Evolutionary conservation across 2,329 filamentous ascomycete genomes (phyloP), one percentile per base, ranked within the genome.

Genomic region (Pseudogymnoascus destructans): DNA sequence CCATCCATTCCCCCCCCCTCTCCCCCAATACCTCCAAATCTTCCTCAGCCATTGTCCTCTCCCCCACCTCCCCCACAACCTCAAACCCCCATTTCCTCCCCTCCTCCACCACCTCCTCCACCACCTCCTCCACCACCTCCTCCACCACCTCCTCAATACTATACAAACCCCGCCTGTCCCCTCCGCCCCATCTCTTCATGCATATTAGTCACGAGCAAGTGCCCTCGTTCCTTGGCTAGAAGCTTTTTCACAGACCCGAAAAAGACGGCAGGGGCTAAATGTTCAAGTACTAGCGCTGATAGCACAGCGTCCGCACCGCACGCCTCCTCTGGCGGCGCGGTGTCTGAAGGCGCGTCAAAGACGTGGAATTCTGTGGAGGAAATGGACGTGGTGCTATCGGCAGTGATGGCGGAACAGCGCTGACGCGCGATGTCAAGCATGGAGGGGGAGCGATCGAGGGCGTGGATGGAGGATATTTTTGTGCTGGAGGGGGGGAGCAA

Each of bases 161-260:
- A 79, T 10, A 80, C 72, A 64, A 86, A 86, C 0, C 83, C 82
- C 0, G 82, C 82, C 65, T 82, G 80, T 23, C 76, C 78, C 13
- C 75, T 72, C 11, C 62, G 61, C 1, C 81, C 82, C 81, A 86
- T 85, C 2, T 84, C 78, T 1, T 74, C 69, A 66, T 86, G 83
- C 83, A 86, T 86, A 64, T 85, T 86, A 0, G 81, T 85, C n/a
- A 86, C 64, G 8, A 85, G 70, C 4, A 83, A 69, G 54, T 75
- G 68, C 0, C 77, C 81, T 0, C 74, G 74, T 0, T 71, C 70
- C 2, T 63, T 64, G 4, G 73, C 69, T 13, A 85, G 67, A 0
- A 79, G 68, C 9, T 64, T 62, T 1, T 71, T 64, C 0, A 76
- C 73, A 0, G 75, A 74, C 2, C 63, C 57, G 67, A 86, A 85